These are phyloP conservation scores for Adansonia gregorii DNA, from an alignment of 441 rosid species.

Conservation along the genomic window DNA sequence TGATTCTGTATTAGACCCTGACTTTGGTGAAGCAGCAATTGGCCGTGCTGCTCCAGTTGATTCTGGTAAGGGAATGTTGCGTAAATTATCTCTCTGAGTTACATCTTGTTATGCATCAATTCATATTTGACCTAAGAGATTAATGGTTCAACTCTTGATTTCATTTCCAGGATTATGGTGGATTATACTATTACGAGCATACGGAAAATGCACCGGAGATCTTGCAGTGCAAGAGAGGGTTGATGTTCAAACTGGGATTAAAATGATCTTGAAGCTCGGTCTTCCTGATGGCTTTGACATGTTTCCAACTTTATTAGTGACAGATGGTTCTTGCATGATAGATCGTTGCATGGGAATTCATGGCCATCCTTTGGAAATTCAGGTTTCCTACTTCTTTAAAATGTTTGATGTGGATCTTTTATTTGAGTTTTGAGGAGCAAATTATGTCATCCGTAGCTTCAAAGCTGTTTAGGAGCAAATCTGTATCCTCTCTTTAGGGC, in stretches of 20 bases:
- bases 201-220: conserved; percentile 70
- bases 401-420: neutral
- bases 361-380: conserved; percentile 72
- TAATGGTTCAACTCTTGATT: conserved; percentile 12
- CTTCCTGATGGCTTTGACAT: conserved; percentile 87
- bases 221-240: conserved; percentile 73
- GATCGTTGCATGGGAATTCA: conserved; percentile 76
- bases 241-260: conserved; percentile 34
- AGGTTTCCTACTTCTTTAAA: conserved; percentile 38
- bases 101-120: neutral
- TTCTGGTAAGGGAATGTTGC: conserved; percentile 54
- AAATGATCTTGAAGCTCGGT: conserved; percentile 75
- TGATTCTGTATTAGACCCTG: conserved; percentile 77
- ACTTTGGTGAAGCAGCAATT: conserved; percentile 85
- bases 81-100: conserved; percentile 9
- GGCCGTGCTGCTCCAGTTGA: conserved; percentile 94
- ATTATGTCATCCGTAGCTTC: neutral
- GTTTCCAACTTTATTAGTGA: conserved; percentile 83
- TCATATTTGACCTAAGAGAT: conserved; percentile 12
- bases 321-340: conserved; percentile 85
- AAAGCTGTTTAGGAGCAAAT: neutral
- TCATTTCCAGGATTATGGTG: conserved; percentile 61
- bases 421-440: neutral
- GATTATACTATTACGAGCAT: conserved; percentile 70
- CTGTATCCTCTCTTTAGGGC: neutral